Conservation (phyloP, 2,329 filamentous ascomycete species). For the Coleophoma eucalyptorum region DNA sequence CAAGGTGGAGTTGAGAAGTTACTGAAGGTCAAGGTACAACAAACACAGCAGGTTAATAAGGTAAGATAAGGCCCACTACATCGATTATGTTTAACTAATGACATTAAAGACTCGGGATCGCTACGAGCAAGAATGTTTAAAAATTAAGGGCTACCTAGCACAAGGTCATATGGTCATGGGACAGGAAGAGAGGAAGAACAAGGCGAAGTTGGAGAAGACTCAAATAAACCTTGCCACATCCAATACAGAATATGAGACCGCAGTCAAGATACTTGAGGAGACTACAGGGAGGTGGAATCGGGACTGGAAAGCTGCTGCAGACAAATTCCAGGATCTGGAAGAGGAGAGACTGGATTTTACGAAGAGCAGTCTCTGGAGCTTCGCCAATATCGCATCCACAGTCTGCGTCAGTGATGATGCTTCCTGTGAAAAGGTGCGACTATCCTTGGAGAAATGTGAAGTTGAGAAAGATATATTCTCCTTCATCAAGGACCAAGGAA, state of each 20-base stretch:
- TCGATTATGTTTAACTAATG: constrained; percentile 3
- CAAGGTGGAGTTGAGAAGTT: constrained; percentile 93
- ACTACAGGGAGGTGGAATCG: constrained; percentile 95
- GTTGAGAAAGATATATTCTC: constrained; percentile 89
- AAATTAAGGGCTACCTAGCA: constrained; percentile 97
- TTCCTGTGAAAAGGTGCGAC: constrained; percentile 91
- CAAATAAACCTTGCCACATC: constrained; percentile 90
- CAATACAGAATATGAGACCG: constrained; percentile 89
- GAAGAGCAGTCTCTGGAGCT: constrained; percentile 96
- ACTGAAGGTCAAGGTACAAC: constrained; percentile 87
- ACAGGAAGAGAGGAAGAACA: constrained; percentile 97
- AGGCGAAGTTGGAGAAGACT: constrained; percentile 97
- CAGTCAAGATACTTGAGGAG: constrained; percentile 90
- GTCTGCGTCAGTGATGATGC: constrained; percentile 97
- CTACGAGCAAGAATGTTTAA: constrained; percentile 95
- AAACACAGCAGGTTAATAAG: constrained; percentile 90
- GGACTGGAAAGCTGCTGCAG: constrained; percentile 96
- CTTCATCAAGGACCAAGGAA: constrained; percentile 88
- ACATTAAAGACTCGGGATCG: constrained; percentile 71
- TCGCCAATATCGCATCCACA: constrained; percentile 94
- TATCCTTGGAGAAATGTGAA: constrained; percentile 92
- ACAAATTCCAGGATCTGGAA: constrained; percentile 98
- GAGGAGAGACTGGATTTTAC: constrained; percentile 96
- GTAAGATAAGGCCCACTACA: constrained; percentile 37
- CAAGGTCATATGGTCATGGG: constrained; percentile 99